Base-by-base conservation (phyloP, 2,329 filamentous ascomycete genomes). In the Chrysosporium keratinophilum region DNA sequence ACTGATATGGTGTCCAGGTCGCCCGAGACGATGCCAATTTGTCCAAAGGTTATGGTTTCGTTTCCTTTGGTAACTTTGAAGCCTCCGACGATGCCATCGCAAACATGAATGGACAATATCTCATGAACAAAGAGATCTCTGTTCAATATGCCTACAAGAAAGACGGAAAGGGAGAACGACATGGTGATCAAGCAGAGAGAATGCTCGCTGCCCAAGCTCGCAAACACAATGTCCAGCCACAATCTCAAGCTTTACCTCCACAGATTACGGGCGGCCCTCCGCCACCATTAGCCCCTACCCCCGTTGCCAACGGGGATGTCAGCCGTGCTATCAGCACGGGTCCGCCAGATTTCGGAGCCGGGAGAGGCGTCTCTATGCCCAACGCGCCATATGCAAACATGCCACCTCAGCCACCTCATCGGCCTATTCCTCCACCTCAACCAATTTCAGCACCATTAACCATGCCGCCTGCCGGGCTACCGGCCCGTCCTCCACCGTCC, bases 121-220 rank as follows among this genome's bases (percentile, higher is more conserved):
- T 98, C 57, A 90, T 95, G 77, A 95, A 93, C 76, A 95, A 95
- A 74, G 87, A 95, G 70, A 85, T 97, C 62, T 87, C 86, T 2
- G 93, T 98, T 43, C 91, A 97, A 71, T 98, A 97, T 70, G 93
- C 93, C 39, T 97, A 95, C 79, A 98, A 98, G 78, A 97, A 97
- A 73, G 93, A 98, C 65, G 93, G 93, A 61, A 95, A 95, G 74
- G 91, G 91, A 62, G 91, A 97, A 73, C 79, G 93, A 55, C 93
- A 98, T 67, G 93, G 93, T 63, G 93, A 98, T 68, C 81, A 89
- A 62, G 93, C 93, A 31, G 93, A 98, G 73, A 79, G 93, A 65
- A 86, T 88, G 75, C 80, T 98, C 45, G 93, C 93, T 31, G 84
- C 86, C 28, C 87, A 96, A 71, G 93, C 90, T 54, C 91, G 91